phyloP scores from a whole-genome alignment of 371 early-diverging fungal species.

The Mucor irregularis region DNA sequence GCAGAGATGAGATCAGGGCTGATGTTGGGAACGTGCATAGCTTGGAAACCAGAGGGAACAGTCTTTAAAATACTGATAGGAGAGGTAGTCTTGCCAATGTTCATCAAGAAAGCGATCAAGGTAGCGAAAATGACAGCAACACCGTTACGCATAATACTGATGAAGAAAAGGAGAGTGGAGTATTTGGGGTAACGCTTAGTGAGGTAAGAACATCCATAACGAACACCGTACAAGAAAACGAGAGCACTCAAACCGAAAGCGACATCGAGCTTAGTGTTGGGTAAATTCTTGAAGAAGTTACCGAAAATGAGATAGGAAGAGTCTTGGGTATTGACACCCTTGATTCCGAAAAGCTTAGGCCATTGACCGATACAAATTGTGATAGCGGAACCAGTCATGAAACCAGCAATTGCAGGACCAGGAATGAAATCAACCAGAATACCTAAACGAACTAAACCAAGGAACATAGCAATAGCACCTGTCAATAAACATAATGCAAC shows the following conservation, averaged over 20 bases:
- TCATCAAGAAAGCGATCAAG: slow-evolving; percentile 43
- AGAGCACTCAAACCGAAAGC: slow-evolving; percentile 51
- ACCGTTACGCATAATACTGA: slow-evolving; percentile 54
- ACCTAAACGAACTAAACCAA: slow-evolving; percentile 82
- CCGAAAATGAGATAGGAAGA: slow-evolving; percentile 56
- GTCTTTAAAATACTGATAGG: slow-evolving; percentile 65
- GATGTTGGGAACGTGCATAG: slow-evolving; percentile 53
- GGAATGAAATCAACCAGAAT: slow-evolving; percentile 88
- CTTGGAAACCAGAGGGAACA: slow-evolving; percentile 71
- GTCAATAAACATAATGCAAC: slow-evolving; percentile 58
- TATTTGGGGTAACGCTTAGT: slow-evolving; percentile 44
- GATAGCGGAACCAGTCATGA: slow-evolving; percentile 76
- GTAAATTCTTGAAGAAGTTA: slow-evolving; percentile 51
- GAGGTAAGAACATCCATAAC: slow-evolving; percentile 33
- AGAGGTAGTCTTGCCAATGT: slow-evolving; percentile 37
- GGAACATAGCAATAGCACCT: slow-evolving; percentile 60
- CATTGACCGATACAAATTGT: slow-evolving; percentile 78
- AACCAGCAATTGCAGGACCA: slow-evolving; percentile 64
- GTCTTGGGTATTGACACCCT: slow-evolving; percentile 59
- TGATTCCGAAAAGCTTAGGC: slow-evolving; percentile 75
- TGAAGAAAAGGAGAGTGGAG: slow-evolving; percentile 42
- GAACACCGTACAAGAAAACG: slow-evolving; percentile 50
- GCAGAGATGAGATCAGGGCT: slow-evolving; percentile 34
- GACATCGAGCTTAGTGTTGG: slow-evolving; percentile 48
- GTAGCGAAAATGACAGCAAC: slow-evolving; percentile 48